phyloP scores from a whole-genome alignment of 2,329 filamentous ascomycete genomes.

The Pseudogymnoascus destructans region DNA sequence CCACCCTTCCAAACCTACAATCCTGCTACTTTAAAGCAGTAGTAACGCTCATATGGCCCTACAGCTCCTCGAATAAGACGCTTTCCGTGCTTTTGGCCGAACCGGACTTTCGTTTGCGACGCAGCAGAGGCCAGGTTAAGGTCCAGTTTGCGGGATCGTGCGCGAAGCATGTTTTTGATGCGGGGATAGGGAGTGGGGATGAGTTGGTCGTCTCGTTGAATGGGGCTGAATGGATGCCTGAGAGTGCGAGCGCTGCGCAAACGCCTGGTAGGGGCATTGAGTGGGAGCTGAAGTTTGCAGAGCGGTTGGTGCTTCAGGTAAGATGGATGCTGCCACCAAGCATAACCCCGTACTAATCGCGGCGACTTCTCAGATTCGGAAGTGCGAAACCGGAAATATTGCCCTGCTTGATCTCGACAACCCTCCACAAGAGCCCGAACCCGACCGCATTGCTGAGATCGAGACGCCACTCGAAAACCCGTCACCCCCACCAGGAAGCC shows the following conservation, averaged over 20 bases:
- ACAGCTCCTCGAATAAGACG: slow-evolving; percentile 61
- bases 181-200: slow-evolving; percentile 66
- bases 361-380: slow-evolving; percentile 30
- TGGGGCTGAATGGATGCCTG: slow-evolving; percentile 47
- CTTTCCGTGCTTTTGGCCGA: slow-evolving; percentile 75
- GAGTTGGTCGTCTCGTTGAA: slow-evolving; percentile 55
- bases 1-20: slow-evolving; percentile 32
- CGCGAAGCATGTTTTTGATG: slow-evolving; percentile 54
- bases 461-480: slow-evolving; percentile 19
- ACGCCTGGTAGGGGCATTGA: slow-evolving; percentile 40
- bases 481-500: slow-evolving; percentile 14
- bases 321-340: slow-evolving; percentile 13
- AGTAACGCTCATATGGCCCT: slow-evolving; percentile 84
- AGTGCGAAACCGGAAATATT: slow-evolving; percentile 34
- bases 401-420: slow-evolving; percentile 42
- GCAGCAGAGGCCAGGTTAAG: slow-evolving; percentile 66
- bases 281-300: slow-evolving; percentile 45
- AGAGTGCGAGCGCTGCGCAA: slow-evolving; percentile 27
- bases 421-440: slow-evolving; percentile 21
- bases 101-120: slow-evolving; percentile 67
- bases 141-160: slow-evolving; percentile 59
- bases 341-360: slow-evolving; percentile 14
- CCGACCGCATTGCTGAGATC: slow-evolving; percentile 13
- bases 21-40: slow-evolving; percentile 48
- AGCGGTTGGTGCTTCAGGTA: slow-evolving; percentile 37